Evolutionary conservation across 805 yeast species (phyloP).

Genomic region (Nakazawaea wickerhamii): DNA sequence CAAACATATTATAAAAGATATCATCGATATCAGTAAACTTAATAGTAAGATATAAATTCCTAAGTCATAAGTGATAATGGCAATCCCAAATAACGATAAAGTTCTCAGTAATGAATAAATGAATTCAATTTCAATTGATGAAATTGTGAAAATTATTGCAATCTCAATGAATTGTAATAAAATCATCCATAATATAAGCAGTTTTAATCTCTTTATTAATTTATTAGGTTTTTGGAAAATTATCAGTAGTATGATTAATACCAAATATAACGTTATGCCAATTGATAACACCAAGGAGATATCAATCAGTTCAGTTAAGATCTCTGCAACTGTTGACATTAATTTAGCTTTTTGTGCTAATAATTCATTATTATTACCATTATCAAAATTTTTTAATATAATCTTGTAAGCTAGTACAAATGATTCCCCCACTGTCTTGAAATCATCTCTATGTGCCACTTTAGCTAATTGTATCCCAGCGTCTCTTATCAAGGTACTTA

Average conservation of each 20-base stretch:
- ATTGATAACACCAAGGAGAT: neutral
- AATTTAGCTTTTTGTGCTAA: constrained; percentile 22
- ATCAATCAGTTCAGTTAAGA: constrained; percentile 15
- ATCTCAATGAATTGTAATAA: constrained; percentile 15
- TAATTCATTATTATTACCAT: constrained; percentile 14
- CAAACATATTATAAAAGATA: neutral
- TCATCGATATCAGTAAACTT: neutral
- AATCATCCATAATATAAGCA: constrained; percentile 12
- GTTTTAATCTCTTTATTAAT: constrained; percentile 5
- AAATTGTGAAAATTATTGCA: constrained; percentile 16
- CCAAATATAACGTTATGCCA: neutral
- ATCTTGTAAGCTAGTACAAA: constrained; percentile 35
- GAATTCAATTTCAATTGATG: constrained; percentile 22
- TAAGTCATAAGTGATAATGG: constrained; percentile 10
- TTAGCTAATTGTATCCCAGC: constrained; percentile 41
- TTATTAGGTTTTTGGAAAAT: neutral
- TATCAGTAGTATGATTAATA: neutral
- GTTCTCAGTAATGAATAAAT: constrained; percentile 16
- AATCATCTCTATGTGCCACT: constrained; percentile 34
- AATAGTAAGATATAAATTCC: constrained; percentile 5
- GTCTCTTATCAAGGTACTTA: constrained; percentile 43
- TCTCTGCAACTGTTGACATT: constrained; percentile 22
- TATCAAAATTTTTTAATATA: constrained; percentile 24
- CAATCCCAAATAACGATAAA: constrained; percentile 20
- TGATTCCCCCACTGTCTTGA: constrained; percentile 33